Evolutionary conservation across 1,284 basidiomycete genomes (phyloP), one percentile per base, ranked within the genome.

Genomic region (Ceratorhiza oryzae-sativae): DNA sequence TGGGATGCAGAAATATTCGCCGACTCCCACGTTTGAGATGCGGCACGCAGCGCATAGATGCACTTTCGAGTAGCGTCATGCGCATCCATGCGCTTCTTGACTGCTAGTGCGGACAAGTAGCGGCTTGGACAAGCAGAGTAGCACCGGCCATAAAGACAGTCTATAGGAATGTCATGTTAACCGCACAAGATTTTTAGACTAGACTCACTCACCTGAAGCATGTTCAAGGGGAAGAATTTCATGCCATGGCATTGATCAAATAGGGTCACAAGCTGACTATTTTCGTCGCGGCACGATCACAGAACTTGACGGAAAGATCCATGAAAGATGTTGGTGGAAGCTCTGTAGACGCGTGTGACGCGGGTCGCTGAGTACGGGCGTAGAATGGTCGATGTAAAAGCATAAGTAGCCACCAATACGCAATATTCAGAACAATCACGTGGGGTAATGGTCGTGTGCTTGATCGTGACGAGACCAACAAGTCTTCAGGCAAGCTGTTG

Each of bases 351-450:
- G 65, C 65, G 25, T 70, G 55, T 1, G 65, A 70, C 6, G 65
- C 65, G 12, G 53, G 55, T 25, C 65, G 65, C 25, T 49, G 78
- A 2, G 82, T 76, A 20, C 83, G 83, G 0, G 86, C 83, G 77
- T 87, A 90, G 80, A 88, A 89, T 0, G 88, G 88, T 0, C 88
- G 83, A 74, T 89, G 88, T 0, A 91, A 83, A 9, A 90, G 82
- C 41, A 90, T 87, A 65, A 85, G 83, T 5, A 87, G 80, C 88
- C 88, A 90, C 80, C 86, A 86, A 77, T 87, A 88, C 0, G 84
- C 83, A 34, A 88, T 79, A 75, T 90, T 88, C 72, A 89, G 80
- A 83, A 87, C 88, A 2, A 90, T 79, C 36, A 86, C 82, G 71
- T 90, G 88, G 0, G 88, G 88, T 0, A 86, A 83, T 1, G 87